phyloP scores from a whole-genome alignment of 1,284 basidiomycete genomes.

The Lignosus rhinocerotis region DNA sequence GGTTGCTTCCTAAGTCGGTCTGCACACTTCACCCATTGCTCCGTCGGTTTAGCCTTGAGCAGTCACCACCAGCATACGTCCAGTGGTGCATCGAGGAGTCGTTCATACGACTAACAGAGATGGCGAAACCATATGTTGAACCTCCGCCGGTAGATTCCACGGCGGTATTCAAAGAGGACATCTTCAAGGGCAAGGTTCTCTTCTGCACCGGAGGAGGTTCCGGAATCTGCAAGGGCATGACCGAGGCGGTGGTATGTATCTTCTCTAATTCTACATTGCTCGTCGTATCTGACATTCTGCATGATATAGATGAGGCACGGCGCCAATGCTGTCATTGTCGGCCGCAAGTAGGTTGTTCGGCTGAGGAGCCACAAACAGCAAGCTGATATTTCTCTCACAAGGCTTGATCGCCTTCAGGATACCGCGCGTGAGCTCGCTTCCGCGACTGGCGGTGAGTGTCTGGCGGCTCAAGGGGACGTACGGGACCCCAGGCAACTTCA shows the following conservation, averaged over 20 bases:
- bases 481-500: conserved; percentile 73
- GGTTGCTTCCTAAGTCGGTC: not conserved
- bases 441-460: conserved; percentile 70
- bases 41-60: too few relatives aligned
- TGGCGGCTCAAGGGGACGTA: conserved; percentile 84
- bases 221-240: conserved; percentile 92
- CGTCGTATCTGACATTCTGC: not conserved
- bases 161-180: conserved; percentile 71
- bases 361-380: not conserved
- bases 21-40: not conserved
- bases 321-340: conserved; percentile 80
- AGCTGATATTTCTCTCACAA: conserved; percentile 32
- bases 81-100: not conserved
- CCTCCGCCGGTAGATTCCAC: conserved; percentile 53
- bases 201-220: conserved; percentile 92
- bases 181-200: conserved; percentile 92
- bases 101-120: conserved; percentile 21
- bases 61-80: too few relatives aligned
- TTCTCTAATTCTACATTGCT: not conserved
- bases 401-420: conserved; percentile 73
- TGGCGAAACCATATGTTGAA: conserved; percentile 16
- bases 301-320: conserved; percentile 79
- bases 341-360: conserved; percentile 68
- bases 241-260: conserved; percentile 63
- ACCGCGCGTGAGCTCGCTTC: conserved; percentile 74